A percentile compares a stretch with the other conserved stretches of the same genome.
These are phyloP conservation scores for Boletus rex-veris DNA, from an alignment of 768 basidiomycete genomes.

Conservation along the genomic window DNA sequence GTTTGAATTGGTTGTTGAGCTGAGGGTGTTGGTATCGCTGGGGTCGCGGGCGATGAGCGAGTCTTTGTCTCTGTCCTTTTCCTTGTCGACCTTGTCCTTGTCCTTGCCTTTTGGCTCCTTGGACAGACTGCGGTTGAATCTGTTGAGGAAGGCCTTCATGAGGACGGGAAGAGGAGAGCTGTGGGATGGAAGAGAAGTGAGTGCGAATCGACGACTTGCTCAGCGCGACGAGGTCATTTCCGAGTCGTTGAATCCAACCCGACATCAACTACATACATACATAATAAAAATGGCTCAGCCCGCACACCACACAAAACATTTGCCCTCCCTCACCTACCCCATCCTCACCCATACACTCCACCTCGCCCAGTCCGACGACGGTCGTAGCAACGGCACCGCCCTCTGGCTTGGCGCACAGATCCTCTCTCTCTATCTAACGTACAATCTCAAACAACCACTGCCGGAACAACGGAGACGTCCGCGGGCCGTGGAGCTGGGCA, in stretches of 20 bases:
- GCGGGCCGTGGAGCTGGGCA: conserved; percentile 72
- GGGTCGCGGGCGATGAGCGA: conserved; percentile 29
- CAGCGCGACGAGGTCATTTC: conserved; percentile 23
- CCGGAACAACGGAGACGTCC: conserved; percentile 19
- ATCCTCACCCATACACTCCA: conserved; percentile 42
- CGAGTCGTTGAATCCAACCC: conserved; percentile 11
- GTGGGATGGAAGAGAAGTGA: neutral
- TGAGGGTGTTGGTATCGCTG: conserved; percentile 33
- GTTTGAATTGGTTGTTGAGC: conserved; percentile 24
- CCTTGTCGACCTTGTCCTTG: conserved; percentile 37
- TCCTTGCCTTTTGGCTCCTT: conserved; percentile 59
- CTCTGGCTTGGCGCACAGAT: conserved; percentile 85
- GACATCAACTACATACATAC: neutral
- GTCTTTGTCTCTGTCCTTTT: conserved; percentile 21
- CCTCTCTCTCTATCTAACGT: conserved; percentile 58
- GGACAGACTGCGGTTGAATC: conserved; percentile 61
- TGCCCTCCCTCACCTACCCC: conserved; percentile 42
- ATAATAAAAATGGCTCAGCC: conserved; percentile 28
- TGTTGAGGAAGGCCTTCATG: conserved; percentile 85
- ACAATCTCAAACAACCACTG: conserved; percentile 29
- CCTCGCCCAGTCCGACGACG: conserved; percentile 58
- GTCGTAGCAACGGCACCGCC: conserved; percentile 71
- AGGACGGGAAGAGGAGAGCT: neutral
- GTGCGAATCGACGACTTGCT: conserved; percentile 9
- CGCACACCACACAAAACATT: conserved; percentile 65